phyloP scores from a whole-genome alignment of 306 rosid species.

The Senna tora region DNA sequence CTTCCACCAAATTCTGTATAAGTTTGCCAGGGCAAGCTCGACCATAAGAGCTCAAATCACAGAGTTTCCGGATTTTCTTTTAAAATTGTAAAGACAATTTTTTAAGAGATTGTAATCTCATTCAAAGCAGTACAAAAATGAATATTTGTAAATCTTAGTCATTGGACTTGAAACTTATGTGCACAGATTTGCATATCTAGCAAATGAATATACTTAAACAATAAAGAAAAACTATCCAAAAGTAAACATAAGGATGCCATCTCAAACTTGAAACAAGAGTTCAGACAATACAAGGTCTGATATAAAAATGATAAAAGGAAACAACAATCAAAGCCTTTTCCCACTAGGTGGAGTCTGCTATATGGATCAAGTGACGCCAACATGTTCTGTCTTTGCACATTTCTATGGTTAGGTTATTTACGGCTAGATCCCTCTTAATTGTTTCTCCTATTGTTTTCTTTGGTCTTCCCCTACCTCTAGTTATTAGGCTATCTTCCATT shows the following conservation, averaged over 20 bases:
- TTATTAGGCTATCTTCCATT: no score
- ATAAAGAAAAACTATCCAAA: background rate
- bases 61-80: background rate
- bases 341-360: no score
- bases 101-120: background rate
- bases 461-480: no score
- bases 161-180: background rate
- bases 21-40: no score
- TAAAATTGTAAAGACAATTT: background rate
- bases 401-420: no score
- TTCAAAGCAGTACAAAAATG: background rate
- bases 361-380: no score
- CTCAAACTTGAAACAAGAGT: background rate
- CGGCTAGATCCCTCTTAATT: no score
- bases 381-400: no score
- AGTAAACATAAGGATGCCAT: background rate
- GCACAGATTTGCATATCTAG: background rate
- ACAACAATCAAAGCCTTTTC: no score
- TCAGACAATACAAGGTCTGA: slow-evolving; percentile 8
- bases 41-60: background rate
- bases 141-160: background rate
- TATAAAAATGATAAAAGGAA: background rate
- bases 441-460: no score
- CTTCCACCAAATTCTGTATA: slow-evolving; percentile 7
- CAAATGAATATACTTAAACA: background rate